Base-by-base conservation (phyloP, 176 grass and related monocot species). In the Canna indica region DNA sequence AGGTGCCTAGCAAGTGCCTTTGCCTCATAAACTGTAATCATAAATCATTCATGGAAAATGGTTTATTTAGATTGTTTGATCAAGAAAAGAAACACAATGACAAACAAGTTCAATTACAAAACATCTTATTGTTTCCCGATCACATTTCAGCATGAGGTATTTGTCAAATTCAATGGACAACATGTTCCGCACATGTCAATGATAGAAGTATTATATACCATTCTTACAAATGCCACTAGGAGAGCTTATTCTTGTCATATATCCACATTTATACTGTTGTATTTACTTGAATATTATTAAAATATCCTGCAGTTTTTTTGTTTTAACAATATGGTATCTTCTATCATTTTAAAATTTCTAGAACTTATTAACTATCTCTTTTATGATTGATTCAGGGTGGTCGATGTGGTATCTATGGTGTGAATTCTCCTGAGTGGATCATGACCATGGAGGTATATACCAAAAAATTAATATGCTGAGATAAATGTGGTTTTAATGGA, bases 361-460 rank as follows among this genome's bases (percentile, higher is more conserved):
- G 41, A 44, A 44, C 41, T 44, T 4, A 46, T 46, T 14, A n/a
- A n/a, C 15, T 54, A 22, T 4, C 5, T 18, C 25, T 76, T 48
- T 46, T 6, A n/a, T 41, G 64, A 41, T 35, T 36, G 57, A 72
- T n/a, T 71, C 73, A 95, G 91, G 91, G 79, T 67, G 73, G 71
- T 67, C 81, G 84, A 70, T 90, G 87, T 28, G 91, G 91, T 76
- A 95, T 95, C 63, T 95, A 87, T 81, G 87, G 91, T 71, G 84
- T 67, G 68, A 95, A 95, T 79, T 90, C 81, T 76, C 87, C 81
- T 17, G 91, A 95, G 48, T 95, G 91, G 91, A 72, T 90, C 59
- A 87, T 95, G 46, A 95, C 83, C 20, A 84, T 95, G 87, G 83
- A 95, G 91, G 91, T 90, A 77, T 46, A 14, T 46, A 46, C 44